These are phyloP conservation scores for Apiotrichum montevideense DNA, from an alignment of 1,284 basidiomycete genomes.

Conservation along the genomic window DNA sequence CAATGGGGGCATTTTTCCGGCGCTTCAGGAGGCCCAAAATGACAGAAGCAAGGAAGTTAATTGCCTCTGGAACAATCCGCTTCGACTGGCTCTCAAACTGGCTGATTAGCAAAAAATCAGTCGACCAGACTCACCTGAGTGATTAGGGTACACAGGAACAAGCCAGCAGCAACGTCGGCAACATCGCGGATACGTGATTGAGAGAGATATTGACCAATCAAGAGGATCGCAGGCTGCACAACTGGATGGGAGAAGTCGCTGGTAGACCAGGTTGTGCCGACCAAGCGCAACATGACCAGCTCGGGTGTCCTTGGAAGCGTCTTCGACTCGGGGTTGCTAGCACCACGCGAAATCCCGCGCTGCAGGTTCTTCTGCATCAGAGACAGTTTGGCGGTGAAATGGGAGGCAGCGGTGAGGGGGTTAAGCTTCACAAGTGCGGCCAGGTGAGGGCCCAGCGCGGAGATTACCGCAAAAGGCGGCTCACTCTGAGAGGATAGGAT, in stretches of 20 bases:
- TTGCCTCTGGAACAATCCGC: slow-evolving; percentile 79
- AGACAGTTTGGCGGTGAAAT: slow-evolving; percentile 74
- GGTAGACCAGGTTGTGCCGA: slow-evolving; percentile 83
- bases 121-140: slow-evolving; percentile 45
- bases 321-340: slow-evolving; percentile 59
- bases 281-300: slow-evolving; percentile 70
- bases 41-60: slow-evolving; percentile 72
- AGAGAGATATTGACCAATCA: slow-evolving; percentile 87
- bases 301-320: slow-evolving; percentile 87
- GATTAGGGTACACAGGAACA: slow-evolving; percentile 83
- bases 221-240: slow-evolving; percentile 72
- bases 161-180: slow-evolving; percentile 70
- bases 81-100: slow-evolving; percentile 81
- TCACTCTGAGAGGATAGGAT: slow-evolving; percentile 62
- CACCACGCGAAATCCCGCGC: slow-evolving; percentile 70
- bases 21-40: slow-evolving; percentile 66
- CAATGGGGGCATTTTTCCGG: slow-evolving; percentile 48
- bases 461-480: slow-evolving; percentile 56
- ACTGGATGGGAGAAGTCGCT: slow-evolving; percentile 91
- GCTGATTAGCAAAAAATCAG: slow-evolving; percentile 22
- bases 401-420: slow-evolving; percentile 69
- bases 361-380: slow-evolving; percentile 94
- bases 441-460: slow-evolving; percentile 73
- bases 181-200: slow-evolving; percentile 71
- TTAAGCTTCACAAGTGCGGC: slow-evolving; percentile 72